Conservation (phyloP, 306 rosid species). For the Quercus parvula region DNA sequence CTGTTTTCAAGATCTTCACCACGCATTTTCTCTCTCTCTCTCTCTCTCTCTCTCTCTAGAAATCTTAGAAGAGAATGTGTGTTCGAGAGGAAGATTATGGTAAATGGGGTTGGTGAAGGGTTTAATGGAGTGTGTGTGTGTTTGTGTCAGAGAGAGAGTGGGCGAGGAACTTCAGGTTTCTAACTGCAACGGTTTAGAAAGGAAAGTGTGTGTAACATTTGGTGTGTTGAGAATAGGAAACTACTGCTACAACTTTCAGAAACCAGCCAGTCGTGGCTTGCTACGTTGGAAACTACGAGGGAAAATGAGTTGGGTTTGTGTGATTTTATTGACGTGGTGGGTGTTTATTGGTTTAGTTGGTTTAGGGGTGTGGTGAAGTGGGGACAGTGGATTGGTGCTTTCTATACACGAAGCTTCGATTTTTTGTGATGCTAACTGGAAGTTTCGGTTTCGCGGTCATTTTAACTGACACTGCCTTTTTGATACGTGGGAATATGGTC, state of each 20-base stretch:
- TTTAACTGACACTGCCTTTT: neutral
- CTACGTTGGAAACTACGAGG: neutral
- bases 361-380: neutral
- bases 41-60: neutral
- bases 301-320: neutral
- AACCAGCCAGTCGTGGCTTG: neutral
- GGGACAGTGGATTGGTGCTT: neutral
- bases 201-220: neutral
- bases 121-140: conserved; percentile 15
- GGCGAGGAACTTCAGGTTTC: conserved; percentile 22
- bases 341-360: neutral
- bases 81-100: neutral
- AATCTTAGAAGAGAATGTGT: conserved; percentile 2
- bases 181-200: conserved; percentile 30
- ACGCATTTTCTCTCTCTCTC: conserved; percentile 31
- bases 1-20: conserved; percentile 64
- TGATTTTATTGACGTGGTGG: neutral
- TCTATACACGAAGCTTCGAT: neutral
- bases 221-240: neutral
- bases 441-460: conserved; percentile 2
- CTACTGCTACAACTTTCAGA: neutral
- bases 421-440: neutral
- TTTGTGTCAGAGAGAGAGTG: neutral
- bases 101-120: conserved; percentile 20
- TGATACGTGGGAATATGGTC: neutral